Base-by-base conservation (phyloP, 768 basidiomycete species). In the Amylocystis lapponica region DNA sequence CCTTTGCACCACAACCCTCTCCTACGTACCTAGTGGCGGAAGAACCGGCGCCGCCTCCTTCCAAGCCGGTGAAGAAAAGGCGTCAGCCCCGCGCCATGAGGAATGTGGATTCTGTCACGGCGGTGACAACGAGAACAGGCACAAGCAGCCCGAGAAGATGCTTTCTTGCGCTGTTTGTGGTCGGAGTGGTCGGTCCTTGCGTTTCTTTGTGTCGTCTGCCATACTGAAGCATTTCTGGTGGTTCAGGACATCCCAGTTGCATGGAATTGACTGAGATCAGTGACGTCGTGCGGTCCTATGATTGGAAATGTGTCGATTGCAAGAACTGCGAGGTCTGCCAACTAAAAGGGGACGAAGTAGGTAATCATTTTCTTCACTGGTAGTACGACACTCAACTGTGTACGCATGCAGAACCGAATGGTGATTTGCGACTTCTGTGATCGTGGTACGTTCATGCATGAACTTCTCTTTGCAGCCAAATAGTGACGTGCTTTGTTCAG, bases 351-450 rank as follows among this genome's bases (percentile, higher is more conserved):
- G 85, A 91, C 63, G 91, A 93, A 64, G 94, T 95, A 66, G 66
- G 90, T 70, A 3, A 23, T 16, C 31, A 21, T 40, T 39, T 48
- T 41, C 44, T 43, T 36, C 51, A 35, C 30, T 17, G 7, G 22
- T 19, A 6, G 11, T 25, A 13, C 11, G 17, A 7, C 44, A 7
- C 36, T 30, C 14, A 17, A 27, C 38, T 12, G 27, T 49, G n/a
- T n/a, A 14, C 43, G 25, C 12, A 22, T 19, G 41, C 57, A 94
- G 88, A 79, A 75, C 41, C 75, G 78, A 40, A 82, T 96, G 50
- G 63, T 98, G 41, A 86, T 97, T 53, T 98, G 95, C 62, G 95
- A 98, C 71, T 78, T 71, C 43, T 98, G 95, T 63, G 95, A 98
- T 70, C 74, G 91, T 75, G 91, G 87, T 81, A 60, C 35, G 60